These are phyloP conservation scores for Diaporthe caulivora DNA, from an alignment of 2,329 filamentous ascomycete genomes.

Conservation along the genomic window DNA sequence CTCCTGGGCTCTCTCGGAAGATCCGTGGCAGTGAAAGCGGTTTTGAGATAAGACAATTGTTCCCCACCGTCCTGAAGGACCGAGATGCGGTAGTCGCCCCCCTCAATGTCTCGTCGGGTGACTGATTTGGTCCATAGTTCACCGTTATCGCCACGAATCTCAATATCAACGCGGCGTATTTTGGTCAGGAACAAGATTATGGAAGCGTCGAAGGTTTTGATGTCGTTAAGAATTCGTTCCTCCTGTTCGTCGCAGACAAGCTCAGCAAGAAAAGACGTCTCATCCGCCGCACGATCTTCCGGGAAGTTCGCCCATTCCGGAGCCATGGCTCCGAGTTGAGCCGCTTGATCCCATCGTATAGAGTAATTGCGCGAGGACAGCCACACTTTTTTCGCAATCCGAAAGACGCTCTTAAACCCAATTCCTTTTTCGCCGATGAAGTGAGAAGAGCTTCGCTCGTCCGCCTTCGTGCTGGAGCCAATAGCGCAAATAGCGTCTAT, in stretches of 20 bases:
- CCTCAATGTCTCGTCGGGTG: neutral
- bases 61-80: neutral
- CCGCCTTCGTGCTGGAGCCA: neutral
- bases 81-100: neutral
- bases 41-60: neutral
- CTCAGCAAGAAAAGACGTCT: neutral
- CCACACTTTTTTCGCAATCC: neutral
- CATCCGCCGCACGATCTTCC: neutral
- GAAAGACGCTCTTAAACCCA: neutral
- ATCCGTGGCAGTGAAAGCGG: neutral
- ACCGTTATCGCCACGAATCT: neutral
- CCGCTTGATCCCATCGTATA: neutral
- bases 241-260: neutral
- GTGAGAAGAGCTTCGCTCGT: neutral
- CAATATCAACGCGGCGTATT: neutral
- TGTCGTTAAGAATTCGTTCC: neutral
- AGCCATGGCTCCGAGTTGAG: neutral
- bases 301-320: neutral
- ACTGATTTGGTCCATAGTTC: neutral
- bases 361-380: neutral
- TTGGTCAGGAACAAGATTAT: neutral
- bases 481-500: slow-evolving; percentile 1
- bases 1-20: neutral
- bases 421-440: neutral
- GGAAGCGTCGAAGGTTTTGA: neutral